Conservation (phyloP, 108 stramenopile genomes). For the Pseudonitzschia delicatissima region DNA sequence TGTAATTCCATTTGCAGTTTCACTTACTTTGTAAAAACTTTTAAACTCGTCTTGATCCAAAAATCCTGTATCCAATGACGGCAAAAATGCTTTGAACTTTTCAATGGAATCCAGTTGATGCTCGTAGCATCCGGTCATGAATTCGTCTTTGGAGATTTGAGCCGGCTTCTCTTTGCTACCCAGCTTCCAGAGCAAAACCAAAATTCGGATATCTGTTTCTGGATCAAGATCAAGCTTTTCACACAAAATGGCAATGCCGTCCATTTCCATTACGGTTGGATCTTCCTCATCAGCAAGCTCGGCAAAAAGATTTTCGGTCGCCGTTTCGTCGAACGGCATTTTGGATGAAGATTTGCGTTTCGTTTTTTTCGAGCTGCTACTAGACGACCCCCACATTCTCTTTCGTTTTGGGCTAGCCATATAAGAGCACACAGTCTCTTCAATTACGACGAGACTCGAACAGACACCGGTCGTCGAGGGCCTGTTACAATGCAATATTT, state of each 20-base stretch:
- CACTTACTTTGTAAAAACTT: constrained; percentile 83
- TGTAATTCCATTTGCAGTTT: neutral
- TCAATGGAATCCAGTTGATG: constrained; percentile 58
- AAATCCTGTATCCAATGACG: constrained; percentile 84
- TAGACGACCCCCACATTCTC: constrained; percentile 28
- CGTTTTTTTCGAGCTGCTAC: constrained; percentile 14
- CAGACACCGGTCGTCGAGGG: no score
- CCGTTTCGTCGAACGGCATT: constrained; percentile 8
- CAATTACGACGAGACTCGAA: no score
- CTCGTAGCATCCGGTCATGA: constrained; percentile 56
- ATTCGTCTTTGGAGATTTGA: constrained; percentile 76
- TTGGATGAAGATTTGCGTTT: neutral
- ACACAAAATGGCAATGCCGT: constrained; percentile 75
- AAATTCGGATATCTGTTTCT: constrained; percentile 74
- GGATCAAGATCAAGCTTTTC: constrained; percentile 82
- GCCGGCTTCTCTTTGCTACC: constrained; percentile 81
- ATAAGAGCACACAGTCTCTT: no score
- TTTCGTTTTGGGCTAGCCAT: constrained; percentile 11
- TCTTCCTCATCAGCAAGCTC: constrained; percentile 68
- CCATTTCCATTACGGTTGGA: constrained; percentile 60
- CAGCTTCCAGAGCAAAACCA: constrained; percentile 85
- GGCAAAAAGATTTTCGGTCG: constrained; percentile 40
- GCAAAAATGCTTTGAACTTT: constrained; percentile 61
- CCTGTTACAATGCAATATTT: no score
- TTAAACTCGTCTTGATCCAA: constrained; percentile 80